Evolutionary conservation across 2,329 filamentous ascomycete genomes (phyloP), one percentile per base, ranked within the genome.

Genomic region (Amesomyces nigricolor): DNA sequence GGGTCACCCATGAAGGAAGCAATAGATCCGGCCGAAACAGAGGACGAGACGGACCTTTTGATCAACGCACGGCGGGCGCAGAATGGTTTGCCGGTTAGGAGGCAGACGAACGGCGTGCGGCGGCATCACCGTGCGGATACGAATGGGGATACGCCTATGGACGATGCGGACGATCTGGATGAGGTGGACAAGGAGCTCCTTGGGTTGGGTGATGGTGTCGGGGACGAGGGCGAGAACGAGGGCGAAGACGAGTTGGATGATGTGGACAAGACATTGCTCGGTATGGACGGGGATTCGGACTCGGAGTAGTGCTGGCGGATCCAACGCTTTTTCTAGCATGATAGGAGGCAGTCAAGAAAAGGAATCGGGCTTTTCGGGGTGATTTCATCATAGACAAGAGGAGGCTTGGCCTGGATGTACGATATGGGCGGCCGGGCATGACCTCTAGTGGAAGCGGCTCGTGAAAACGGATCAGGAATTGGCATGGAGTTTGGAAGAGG

Each of bases 131-230:
- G 58, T 16, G 65, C 62, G 55, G 60, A 62, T 14, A 65, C 64
- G 5, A 74, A 76, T 30, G 76, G 73, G 13, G 75, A 78, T 37
- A 66, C 75, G 38, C 70, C 70, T 22, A 73, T 73, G 68, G 70
- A 74, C 40, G 72, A 77, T 53, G 75, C 71, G 7, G 77, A 80
- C 40, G 76, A 76, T 45, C 72, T 82, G 56, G 80, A 80, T 53
- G 80, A 83, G 29, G 76, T 76, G 51, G 77, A 82, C 14, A 76
- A 79, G 63, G 79, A 80, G 51, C 66, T 78, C 13, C 64, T 78
- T 4, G 76, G 74, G 11, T 60, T 78, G 51, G 64, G 64, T 5
- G 69, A 71, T 10, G 74, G 72, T 5, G 66, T 67, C 8, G 68
- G 71, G 2, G 74, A 74, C 37, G 72, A 73, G 19, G 75, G 69